These are phyloP conservation scores for Tarenaya hassleriana DNA, from an alignment of 345 rosid species.

Conservation along the genomic window DNA sequence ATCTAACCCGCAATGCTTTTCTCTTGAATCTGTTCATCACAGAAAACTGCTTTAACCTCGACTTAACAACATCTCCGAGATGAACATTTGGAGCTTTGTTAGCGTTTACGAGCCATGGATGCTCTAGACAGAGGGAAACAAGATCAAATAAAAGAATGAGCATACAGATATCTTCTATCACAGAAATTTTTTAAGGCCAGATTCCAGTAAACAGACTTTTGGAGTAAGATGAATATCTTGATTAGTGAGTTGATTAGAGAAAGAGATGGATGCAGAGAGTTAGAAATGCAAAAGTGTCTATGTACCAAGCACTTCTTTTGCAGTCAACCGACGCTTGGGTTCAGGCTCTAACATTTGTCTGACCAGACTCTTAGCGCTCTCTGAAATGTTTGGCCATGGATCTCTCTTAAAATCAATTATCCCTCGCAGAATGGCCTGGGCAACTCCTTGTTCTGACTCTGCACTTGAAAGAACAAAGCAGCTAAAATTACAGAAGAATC, in stretches of 20 bases:
- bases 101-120: constrained; percentile 97
- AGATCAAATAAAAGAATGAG: constrained; percentile 20
- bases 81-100: constrained; percentile 94
- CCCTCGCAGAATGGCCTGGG: constrained; percentile 99
- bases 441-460: constrained; percentile 99
- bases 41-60: constrained; percentile 95
- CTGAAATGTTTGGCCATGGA: constrained; percentile 98
- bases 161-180: no score
- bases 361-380: constrained; percentile 80
- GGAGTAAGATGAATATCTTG: no score
- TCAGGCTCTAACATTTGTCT: constrained; percentile 98
- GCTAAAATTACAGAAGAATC: constrained; percentile 4
- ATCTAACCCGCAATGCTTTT: constrained; percentile 93
- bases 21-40: constrained; percentile 99
- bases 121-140: constrained; percentile 44
- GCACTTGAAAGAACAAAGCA: no score
- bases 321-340: constrained; percentile 83
- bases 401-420: constrained; percentile 94
- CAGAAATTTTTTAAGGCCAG: neutral
- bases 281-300: constrained; percentile 11
- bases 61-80: constrained; percentile 97
- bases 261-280: no score
- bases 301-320: constrained; percentile 94
- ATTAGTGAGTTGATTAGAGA: constrained; percentile 6
- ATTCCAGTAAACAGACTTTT: no score